Base-by-base conservation (phyloP, 306 rosid genomes). In the Malus orientalis region DNA sequence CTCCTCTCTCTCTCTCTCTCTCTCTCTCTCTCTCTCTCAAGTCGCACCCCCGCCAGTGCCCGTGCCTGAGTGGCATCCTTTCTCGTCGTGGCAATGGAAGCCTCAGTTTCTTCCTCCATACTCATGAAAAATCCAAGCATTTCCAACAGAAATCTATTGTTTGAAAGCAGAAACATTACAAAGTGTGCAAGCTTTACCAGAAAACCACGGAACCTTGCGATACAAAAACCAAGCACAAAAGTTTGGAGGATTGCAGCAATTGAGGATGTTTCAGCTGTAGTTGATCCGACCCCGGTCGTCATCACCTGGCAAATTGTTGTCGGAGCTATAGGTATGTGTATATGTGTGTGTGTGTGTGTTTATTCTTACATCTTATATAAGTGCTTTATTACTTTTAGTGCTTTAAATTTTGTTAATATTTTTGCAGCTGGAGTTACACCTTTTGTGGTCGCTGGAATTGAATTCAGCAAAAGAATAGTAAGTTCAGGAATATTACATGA, bases 391-490 rank as follows among this genome's bases (percentile, higher is more conserved):
- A 38, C 9, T 38, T 38, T 38, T 38, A 38, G 9, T 38, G 42
- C 42, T 38, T 38, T 9, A 9, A 42, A 42, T 42, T 15, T 61
- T 33, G 20, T 6, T 51, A 45, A 60, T 16, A 54, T 22, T 53
- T 67, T 73, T 84, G 87, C 78, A 95, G 96, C 96, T 87, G 97
- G 98, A 59, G 81, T 84, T 66, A 81, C 88, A 60, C 98, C 97
- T 68, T 95, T 90, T 82, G 93, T 90, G 87, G 98, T 95, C 74
- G 97, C 97, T 6, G 97, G 97, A 69, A 76, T 91, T 68, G 97
- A 94, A 55, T 94, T 94, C 83, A 88, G 90, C 88, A 94, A 91
- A 83, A 89, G 96, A 83, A 94, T 90, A 81, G 98, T 94, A 86
- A 84, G 96, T 79, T 58, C 57, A 14, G 2, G 8, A 51, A 51